Evolutionary conservation across 108 stramenopile species (phyloP), one percentile per base, ranked within the genome.

Genomic region (Stephanodiscus triporus): DNA sequence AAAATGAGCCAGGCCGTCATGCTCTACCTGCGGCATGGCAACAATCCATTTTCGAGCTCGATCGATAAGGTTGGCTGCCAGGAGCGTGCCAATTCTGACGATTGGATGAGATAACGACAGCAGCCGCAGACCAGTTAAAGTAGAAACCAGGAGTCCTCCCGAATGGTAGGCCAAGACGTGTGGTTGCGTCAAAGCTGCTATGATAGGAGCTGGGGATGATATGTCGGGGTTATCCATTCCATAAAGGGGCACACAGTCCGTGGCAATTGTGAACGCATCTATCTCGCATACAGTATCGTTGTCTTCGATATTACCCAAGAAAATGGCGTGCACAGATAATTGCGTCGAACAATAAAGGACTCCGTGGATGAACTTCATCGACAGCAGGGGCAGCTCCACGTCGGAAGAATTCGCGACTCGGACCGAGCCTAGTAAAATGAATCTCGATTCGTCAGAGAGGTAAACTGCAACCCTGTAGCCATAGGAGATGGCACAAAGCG

Each of bases 21-120:
- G 89, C 27, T 88, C 81, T 54, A 58, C 47, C 23, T 69, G 38
- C 0, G 86, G 82, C 9, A 87, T 67, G 9, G 85, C 87, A 61
- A 84, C 77, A 63, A 94, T 87, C 93, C 93, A 94, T 56, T 82
- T 83, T 68, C 80, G 81, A 37, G 93, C 93, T 62, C 73, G 66
- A 24, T 78, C 85, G 13, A 51, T 47, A 5, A 88, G 78, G 30
- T 88, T 88, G 11, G 90, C 89, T 10, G 86, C 86, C 23, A 94
- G 65, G 40, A 94, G 59, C 17, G 87, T 73, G 4, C 93, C 90
- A 37, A 94, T 89, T 42, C 93, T 87, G 26, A 94, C 53, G 10
- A 89, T 54, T 16, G 93, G 91, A 53, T 82, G 84, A 9, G 70
- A 79, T 16, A 94, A 47, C 2, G 89, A 78, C 26, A 94, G 47